A percentile compares a stretch with the other conserved stretches of the same genome.
phyloP scores from a whole-genome alignment of 2,329 filamentous ascomycete genomes.

The Trichoderma hamatum region DNA sequence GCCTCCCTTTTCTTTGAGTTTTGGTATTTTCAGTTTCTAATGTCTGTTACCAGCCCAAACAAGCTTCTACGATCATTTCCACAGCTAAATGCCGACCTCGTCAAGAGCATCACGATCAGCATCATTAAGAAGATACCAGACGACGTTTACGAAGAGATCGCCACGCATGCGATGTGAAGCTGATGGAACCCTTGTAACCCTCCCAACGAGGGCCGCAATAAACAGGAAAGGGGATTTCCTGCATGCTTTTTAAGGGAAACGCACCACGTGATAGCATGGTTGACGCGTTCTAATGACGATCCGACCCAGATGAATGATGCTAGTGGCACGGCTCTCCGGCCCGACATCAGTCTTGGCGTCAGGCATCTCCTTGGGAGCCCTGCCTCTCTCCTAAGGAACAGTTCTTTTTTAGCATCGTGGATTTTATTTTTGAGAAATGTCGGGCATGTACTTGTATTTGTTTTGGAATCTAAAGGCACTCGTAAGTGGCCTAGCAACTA shows the following conservation, averaged over 20 bases:
- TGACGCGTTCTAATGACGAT: background rate
- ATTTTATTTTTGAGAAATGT: background rate
- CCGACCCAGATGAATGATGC: background rate
- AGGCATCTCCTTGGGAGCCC: background rate
- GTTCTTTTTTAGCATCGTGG: background rate
- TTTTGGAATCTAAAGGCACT: background rate
- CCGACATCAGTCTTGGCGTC: background rate
- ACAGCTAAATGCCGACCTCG: constrained; percentile 76
- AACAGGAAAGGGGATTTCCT: background rate
- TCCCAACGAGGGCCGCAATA: background rate
- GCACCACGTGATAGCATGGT: background rate
- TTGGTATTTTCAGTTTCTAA: constrained; percentile 33
- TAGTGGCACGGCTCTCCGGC: background rate
- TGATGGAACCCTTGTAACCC: background rate
- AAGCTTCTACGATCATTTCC: constrained; percentile 89
- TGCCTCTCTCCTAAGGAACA: background rate
- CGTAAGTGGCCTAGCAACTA: background rate
- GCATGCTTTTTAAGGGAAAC: background rate
- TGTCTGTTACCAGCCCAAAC: constrained; percentile 68
- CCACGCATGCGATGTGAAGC: constrained; percentile 74
- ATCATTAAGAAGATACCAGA: constrained; percentile 89
- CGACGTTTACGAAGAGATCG: constrained; percentile 87
- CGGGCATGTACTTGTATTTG: background rate
- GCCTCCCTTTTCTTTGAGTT: background rate
- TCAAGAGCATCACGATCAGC: constrained; percentile 82